Base-by-base conservation (phyloP, 2,329 filamentous ascomycete species). In the Lachnellula suecica region DNA sequence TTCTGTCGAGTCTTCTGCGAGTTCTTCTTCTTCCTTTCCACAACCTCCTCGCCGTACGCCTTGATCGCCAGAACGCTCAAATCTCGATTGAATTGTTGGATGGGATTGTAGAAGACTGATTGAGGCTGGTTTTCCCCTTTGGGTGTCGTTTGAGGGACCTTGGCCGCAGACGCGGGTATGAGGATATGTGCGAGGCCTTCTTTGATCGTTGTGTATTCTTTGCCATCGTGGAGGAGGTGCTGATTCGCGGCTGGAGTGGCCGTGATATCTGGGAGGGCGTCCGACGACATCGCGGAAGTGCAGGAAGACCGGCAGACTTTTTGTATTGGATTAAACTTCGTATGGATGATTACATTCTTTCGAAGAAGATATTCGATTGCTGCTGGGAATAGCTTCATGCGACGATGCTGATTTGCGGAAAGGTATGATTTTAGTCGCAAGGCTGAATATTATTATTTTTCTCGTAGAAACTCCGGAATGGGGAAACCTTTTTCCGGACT, bases 31-130 rank as follows among this genome's bases (percentile, higher is more conserved):
- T 72, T 74, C 62, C 71, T 74, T 29, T 79, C 72, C 17, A 84
- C 66, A 4, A 81, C 62, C 27, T 90, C 84, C 61, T 94, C 85
- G 1, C 89, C 90, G 68, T 93, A 96, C 0, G 89, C 88, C 66
- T 89, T 90, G 70, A 99, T 96, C 1, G 91, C 91, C 13, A 99
- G 79, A 23, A 97, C 90, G 55, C 91, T 97, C 59, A 99, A 73
- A 68, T 99, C 94, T 43, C 95, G 88, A 71, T 99, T 99, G 78
- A 97, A 99, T 68, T 99, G 94, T 69, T 99, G 94, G 49, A 99
- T 97, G 0, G 94, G 93, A 64, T 99, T 99, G 79, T 99, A 99
- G 68, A 99, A 99, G 51, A 99, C 95, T 63, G 93, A 88, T 61
- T 85, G 81, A 35, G 84, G 77, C 61, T 83, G 78, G 47, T 85